Evolutionary conservation across 257 asterid genomes (phyloP).

Genomic region (Solanum habrochaites): DNA sequence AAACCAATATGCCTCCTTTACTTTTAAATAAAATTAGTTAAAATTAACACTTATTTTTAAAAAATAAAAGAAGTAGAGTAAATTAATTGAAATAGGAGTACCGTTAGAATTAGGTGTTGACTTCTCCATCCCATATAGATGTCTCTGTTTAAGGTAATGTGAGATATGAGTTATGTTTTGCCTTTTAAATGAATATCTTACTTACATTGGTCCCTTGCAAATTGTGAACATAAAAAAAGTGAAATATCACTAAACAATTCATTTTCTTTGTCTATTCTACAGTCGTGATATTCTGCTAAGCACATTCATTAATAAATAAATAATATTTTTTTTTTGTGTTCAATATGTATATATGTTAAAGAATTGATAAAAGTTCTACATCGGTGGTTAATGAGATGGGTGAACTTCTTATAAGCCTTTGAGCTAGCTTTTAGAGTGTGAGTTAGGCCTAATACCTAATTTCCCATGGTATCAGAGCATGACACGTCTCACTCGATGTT

Average conservation of each 20-base stretch:
- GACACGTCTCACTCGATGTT: no score
- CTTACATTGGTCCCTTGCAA: background rate
- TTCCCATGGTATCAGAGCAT: no score
- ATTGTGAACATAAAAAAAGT: background rate
- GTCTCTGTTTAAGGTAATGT: background rate
- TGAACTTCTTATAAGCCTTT: no score
- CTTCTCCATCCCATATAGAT: background rate
- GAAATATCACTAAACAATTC: background rate
- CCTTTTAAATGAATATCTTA: background rate
- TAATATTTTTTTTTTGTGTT: no score
- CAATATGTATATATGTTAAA: no score
- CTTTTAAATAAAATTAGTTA: background rate
- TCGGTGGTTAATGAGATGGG: no score
- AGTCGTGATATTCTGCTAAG: background rate
- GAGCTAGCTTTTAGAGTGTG: no score
- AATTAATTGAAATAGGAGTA: background rate
- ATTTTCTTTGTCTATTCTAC: background rate
- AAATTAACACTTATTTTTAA: background rate
- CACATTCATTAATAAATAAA: background rate
- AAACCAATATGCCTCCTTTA: no score
- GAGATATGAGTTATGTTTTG: background rate
- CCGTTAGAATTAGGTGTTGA: background rate
- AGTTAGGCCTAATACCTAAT: no score
- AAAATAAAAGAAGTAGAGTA: background rate
- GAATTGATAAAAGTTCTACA: accelerated